phyloP scores from a whole-genome alignment of 768 basidiomycete genomes.

The Favolaschia claudopus region DNA sequence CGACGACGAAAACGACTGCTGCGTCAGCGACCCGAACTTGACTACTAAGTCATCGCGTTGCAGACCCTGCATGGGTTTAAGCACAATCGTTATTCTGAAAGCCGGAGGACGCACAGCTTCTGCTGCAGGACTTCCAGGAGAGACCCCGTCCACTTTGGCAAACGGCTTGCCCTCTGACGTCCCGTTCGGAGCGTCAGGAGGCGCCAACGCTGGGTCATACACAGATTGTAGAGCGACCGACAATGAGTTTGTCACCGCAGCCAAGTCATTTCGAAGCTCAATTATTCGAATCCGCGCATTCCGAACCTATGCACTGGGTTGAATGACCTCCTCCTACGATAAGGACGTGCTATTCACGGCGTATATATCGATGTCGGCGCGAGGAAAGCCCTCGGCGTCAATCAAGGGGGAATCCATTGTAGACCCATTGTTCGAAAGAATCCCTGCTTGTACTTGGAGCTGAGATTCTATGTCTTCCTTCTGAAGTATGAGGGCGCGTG shows the following conservation, averaged over 20 bases:
- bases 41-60: slow-evolving; percentile 73
- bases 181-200: slow-evolving; percentile 30
- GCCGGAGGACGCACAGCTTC: slow-evolving; percentile 63
- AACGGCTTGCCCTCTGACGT: slow-evolving; percentile 54
- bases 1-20: slow-evolving; percentile 57
- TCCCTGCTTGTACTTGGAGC: slow-evolving; percentile 64
- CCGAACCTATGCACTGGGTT: background rate
- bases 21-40: slow-evolving; percentile 72
- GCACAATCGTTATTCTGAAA: background rate
- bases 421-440: slow-evolving; percentile 66
- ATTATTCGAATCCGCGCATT: slow-evolving; percentile 58
- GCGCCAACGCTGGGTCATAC: slow-evolving; percentile 56
- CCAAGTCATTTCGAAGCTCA: slow-evolving; percentile 82
- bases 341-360: slow-evolving; percentile 72
- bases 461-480: slow-evolving; percentile 81
- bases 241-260: slow-evolving; percentile 69
- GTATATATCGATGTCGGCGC: slow-evolving; percentile 85
- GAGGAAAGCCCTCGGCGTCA: slow-evolving; percentile 89
- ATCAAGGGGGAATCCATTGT: slow-evolving; percentile 80
- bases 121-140: slow-evolving; percentile 82
- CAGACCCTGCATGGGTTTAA: slow-evolving; percentile 59
- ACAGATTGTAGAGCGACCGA: slow-evolving; percentile 72
- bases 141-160: slow-evolving; percentile 83
- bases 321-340: background rate
- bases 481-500: slow-evolving; percentile 66